Percentiles rank a stretch among this genome's conserved stretches.
Conservation (phyloP, 2,329 filamentous ascomycete genomes). For the Aspergillus clavatus region DNA sequence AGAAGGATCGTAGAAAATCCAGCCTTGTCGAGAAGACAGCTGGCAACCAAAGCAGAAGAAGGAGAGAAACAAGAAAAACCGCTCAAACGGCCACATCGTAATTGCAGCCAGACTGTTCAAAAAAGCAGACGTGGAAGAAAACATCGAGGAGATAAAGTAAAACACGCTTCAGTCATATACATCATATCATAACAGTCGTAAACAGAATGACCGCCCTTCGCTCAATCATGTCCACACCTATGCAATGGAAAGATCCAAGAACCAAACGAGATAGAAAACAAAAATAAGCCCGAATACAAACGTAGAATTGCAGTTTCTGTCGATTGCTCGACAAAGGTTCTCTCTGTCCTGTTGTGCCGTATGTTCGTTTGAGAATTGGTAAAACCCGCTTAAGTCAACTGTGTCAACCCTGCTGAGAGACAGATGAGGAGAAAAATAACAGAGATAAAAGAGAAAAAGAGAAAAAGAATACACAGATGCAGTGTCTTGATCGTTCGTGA, state of each 20-base stretch:
- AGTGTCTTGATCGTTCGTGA: conserved; percentile 12
- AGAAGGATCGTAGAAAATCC: conserved; percentile 6
- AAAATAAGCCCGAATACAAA: conserved; percentile 9
- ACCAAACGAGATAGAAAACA: conserved; percentile 1
- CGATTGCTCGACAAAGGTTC: conserved; percentile 4
- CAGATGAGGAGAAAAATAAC: conserved; percentile 2
- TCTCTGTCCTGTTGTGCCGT: conserved; percentile 9
- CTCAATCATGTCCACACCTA: conserved; percentile 13
- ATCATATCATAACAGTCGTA: conserved; percentile 24
- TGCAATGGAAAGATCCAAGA: conserved; percentile 15
- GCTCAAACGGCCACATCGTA: conserved; percentile 9
- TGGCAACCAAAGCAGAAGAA: not conserved
- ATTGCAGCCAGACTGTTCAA: conserved; percentile 14
- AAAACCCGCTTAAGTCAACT: conserved; percentile 4
- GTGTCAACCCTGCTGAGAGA: not conserved
- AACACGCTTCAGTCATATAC: conserved; percentile 19
- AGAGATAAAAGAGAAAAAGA: conserved; percentile 1
- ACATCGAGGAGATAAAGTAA: conserved; percentile 14
- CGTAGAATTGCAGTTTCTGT: not conserved
- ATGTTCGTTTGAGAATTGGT: conserved; percentile 3
- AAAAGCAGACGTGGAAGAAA: conserved; percentile 3
- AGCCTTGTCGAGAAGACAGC: not conserved
- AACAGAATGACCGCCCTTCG: conserved; percentile 16
- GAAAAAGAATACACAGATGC: conserved; percentile 13
- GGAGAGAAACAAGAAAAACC: conserved; percentile 4